These are phyloP conservation scores for Bidens hawaiensis DNA, from an alignment of 140 eudicot genomes.

Conservation along the genomic window DNA sequence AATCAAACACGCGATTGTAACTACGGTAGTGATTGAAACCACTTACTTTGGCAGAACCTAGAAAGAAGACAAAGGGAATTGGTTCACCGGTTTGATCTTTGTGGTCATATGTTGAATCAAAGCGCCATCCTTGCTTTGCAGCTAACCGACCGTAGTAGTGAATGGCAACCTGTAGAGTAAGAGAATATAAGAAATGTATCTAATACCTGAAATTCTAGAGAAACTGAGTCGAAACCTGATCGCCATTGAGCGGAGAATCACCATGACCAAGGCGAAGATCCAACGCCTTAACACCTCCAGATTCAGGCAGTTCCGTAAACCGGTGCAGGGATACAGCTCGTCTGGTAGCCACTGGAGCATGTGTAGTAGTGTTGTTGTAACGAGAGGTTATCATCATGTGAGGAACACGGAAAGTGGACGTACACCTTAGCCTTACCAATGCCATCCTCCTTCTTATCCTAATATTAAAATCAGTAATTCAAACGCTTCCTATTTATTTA, in stretches of 20 bases:
- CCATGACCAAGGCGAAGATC: constrained; percentile 74
- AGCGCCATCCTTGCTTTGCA: constrained; percentile 94
- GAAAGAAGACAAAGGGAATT: constrained; percentile 61
- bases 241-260: constrained; percentile 60
- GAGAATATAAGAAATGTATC: not conserved
- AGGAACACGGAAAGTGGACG: constrained; percentile 24
- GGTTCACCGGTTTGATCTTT: constrained; percentile 86
- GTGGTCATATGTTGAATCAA: constrained; percentile 91
- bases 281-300: constrained; percentile 84
- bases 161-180: constrained; percentile 55
- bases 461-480: no score
- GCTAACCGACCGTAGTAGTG: constrained; percentile 94
- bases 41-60: constrained; percentile 80
- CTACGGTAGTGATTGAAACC: not conserved
- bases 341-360: constrained; percentile 19
- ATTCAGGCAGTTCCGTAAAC: constrained; percentile 58
- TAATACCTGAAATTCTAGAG: no score
- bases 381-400: constrained; percentile 17
- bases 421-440: constrained; percentile 9
- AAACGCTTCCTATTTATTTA: no score
- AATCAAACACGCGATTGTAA: not conserved
- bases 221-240: constrained; percentile 26
- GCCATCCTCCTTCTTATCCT: not conserved
- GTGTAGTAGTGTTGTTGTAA: constrained; percentile 13
- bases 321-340: constrained; percentile 40